Evolutionary conservation across 352 stramenopile species (phyloP).

Genomic region (Phytophthora capsici): DNA sequence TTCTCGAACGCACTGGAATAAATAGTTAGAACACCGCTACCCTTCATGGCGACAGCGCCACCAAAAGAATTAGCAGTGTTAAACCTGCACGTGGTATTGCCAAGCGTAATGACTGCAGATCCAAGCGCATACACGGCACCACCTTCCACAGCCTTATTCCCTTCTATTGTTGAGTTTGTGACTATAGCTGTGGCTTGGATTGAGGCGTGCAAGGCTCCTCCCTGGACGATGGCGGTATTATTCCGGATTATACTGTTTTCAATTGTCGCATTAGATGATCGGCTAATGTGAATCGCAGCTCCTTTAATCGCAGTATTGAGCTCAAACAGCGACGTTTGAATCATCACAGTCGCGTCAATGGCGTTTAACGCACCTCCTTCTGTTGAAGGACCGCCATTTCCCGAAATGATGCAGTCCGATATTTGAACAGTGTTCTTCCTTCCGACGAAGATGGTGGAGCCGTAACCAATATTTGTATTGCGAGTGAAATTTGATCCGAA

Average conservation of each 20-base stretch:
- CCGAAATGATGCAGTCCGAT: slow-evolving; percentile 22
- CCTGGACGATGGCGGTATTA: slow-evolving; percentile 44
- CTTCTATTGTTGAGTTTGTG: slow-evolving; percentile 33
- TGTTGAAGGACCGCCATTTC: slow-evolving; percentile 45
- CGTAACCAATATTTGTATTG: slow-evolving; percentile 59
- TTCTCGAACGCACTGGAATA: slow-evolving; percentile 19
- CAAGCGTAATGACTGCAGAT: slow-evolving; percentile 35
- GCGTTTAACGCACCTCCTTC: slow-evolving; percentile 58
- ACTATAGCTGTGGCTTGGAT: slow-evolving; percentile 47
- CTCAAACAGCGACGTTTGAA: slow-evolving; percentile 43
- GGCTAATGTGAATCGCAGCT: slow-evolving; percentile 57
- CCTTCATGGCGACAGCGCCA: slow-evolving; percentile 44
- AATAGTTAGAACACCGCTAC: slow-evolving; percentile 28
- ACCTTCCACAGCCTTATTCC: slow-evolving; percentile 54
- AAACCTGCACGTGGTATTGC: not conserved
- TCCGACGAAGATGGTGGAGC: slow-evolving; percentile 59
- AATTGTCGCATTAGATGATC: slow-evolving; percentile 41
- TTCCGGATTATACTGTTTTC: slow-evolving; percentile 34
- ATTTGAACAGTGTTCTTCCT: slow-evolving; percentile 54
- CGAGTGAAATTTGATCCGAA: slow-evolving; percentile 38
- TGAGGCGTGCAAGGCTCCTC: slow-evolving; percentile 58
- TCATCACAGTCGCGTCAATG: slow-evolving; percentile 43
- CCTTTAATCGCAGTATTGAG: slow-evolving; percentile 51
- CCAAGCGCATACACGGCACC: slow-evolving; percentile 56
- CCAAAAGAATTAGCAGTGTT: slow-evolving; percentile 60